Evolutionary conservation across 139 green algal species (phyloP), one percentile per base, ranked within the genome.

Genomic region (Auxenochlorella protothecoides): DNA sequence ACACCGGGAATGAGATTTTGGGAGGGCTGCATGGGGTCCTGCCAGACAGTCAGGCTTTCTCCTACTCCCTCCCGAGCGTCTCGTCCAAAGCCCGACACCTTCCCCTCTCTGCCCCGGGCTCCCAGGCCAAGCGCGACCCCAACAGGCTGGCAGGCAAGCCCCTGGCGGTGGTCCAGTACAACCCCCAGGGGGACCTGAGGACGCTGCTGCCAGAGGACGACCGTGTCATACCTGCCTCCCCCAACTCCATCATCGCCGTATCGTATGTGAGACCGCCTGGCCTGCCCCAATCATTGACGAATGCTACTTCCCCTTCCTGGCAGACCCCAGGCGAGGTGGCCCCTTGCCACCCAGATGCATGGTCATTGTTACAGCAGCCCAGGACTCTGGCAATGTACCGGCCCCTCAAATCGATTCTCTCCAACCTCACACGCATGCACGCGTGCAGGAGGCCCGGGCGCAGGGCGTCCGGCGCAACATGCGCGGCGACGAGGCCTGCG

Each of bases 381-480:
- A 44, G 27, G 27, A 44, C 27, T 44, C 27, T 44, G 27, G 27
- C 27, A 44, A 44, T 44, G 27, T 44, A 44, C 0, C 57, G 57
- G 57, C 9, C 9, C 57, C 9, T 62, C 9, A 62, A 11, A 11
- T 15, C 9, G 57, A 15, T 62, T 11, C 57, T 9, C 57, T 15
- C 57, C 57, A 62, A 62, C 9, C 9, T 62, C 11, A 15, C 57
- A 15, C 57, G 2, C 57, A 62, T 2, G 57, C 9, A 11, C 57
- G 57, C 57, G 57, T 62, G 57, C 57, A 62, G 57, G 57, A 62
- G 68, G 84, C 88, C 3, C 74, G 88, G 2, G 70, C 68, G 3
- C 67, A 53, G n/a, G 89, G 89, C 2, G 86, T 95, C 51, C 96
- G 87, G 69, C 61, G 88, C 5, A 84, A 83, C 75, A 92, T 92